Percentiles rank a stretch among this genome's conserved stretches.
Evolutionary conservation across 148 eudicot species (phyloP).

Genomic region (Rhododendron henanense): DNA sequence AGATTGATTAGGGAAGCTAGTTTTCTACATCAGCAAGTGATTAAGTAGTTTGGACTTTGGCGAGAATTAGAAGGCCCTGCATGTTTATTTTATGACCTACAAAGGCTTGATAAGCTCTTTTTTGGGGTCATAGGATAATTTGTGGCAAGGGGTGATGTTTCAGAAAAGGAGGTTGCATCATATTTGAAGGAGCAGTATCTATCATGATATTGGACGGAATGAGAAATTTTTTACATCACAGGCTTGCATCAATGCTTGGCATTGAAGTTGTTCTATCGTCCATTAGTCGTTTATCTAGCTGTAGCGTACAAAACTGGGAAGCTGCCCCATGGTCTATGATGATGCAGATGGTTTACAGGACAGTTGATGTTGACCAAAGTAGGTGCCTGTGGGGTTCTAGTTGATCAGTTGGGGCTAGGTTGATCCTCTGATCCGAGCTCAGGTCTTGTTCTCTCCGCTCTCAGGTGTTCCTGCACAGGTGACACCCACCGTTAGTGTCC

Average conservation of each 20-base stretch:
- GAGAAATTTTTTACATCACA: background rate
- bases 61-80: background rate
- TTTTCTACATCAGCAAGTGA: background rate
- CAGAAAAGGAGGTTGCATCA: background rate
- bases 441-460: no score
- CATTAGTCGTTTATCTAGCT: background rate
- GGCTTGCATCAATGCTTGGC: background rate
- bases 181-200: background rate
- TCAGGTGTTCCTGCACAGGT: no score
- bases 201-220: background rate
- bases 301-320: background rate
- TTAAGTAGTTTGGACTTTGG: background rate
- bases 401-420: no score
- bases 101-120: background rate
- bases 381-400: background rate
- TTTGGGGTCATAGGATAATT: background rate
- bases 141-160: background rate
- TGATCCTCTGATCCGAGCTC: no score
- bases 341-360: background rate
- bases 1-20: background rate
- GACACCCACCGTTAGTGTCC: no score
- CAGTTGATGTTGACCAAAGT: background rate
- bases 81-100: background rate
- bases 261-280: background rate
- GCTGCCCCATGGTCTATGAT: background rate